A percentile compares a stretch with the other conserved stretches of the same genome.
phyloP scores from a whole-genome alignment of 768 basidiomycete genomes.

The Tricholomella constricta region DNA sequence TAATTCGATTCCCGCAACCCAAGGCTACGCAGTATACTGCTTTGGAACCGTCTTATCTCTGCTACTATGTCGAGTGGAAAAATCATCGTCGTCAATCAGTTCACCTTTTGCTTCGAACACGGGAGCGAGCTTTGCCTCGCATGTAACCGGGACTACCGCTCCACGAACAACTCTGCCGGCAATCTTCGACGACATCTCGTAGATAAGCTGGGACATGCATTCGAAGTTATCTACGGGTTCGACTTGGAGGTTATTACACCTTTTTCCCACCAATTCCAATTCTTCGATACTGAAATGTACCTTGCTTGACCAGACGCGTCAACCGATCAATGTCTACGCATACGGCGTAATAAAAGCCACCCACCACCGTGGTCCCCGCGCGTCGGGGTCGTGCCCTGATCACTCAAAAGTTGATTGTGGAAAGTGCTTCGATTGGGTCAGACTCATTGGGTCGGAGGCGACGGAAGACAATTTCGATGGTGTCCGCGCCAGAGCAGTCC shows the following conservation, averaged over 20 bases:
- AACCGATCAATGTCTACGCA: slow-evolving; percentile 14
- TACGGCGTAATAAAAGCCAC: slow-evolving; percentile 16
- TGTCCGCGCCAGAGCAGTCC: slow-evolving; percentile 10
- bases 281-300: background rate
- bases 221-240: slow-evolving; percentile 10
- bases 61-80: slow-evolving; percentile 9
- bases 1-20: background rate
- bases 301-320: slow-evolving; percentile 1
- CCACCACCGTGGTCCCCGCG: slow-evolving; percentile 16
- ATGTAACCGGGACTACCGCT: slow-evolving; percentile 15
- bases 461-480: slow-evolving; percentile 17
- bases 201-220: slow-evolving; percentile 8
- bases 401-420: slow-evolving; percentile 15
- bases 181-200: slow-evolving; percentile 2
- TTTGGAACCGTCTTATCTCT: background rate
- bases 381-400: slow-evolving; percentile 14
- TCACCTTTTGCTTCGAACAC: slow-evolving; percentile 17
- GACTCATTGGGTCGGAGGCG: slow-evolving; percentile 12
- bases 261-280: background rate
- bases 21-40: background rate
- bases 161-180: slow-evolving; percentile 8
- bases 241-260: slow-evolving; percentile 8
- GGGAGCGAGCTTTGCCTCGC: slow-evolving; percentile 14
- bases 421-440: slow-evolving; percentile 17
- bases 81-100: slow-evolving; percentile 16